Conservation (phyloP, 176 grass and related monocot species). For the Zizania latifolia region DNA sequence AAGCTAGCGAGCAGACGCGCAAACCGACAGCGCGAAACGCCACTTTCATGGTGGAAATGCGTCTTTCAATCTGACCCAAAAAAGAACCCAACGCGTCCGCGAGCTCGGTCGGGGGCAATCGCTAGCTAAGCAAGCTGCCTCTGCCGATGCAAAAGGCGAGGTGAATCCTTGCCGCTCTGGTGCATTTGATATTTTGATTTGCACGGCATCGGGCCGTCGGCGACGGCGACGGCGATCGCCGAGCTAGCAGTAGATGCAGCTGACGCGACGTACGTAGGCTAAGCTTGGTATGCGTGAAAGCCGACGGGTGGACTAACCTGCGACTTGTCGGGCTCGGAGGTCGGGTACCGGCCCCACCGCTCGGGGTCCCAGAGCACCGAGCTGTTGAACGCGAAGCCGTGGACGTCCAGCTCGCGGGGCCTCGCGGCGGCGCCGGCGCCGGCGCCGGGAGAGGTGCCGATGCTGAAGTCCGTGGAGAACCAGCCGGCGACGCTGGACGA, state of each 20-base stretch:
- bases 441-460: constrained; percentile 10
- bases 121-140: not conserved
- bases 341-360: constrained; percentile 82
- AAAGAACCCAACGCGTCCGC: not conserved
- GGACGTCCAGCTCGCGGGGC: constrained; percentile 31
- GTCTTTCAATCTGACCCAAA: constrained; percentile 8
- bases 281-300: not conserved
- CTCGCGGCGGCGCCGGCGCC: not conserved
- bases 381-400: constrained; percentile 88
- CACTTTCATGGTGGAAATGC: constrained; percentile 34
- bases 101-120: no score
- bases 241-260: no score
- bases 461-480: constrained; percentile 53
- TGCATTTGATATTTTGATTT: no score
- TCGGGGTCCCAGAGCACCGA: constrained; percentile 91
- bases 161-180: constrained; percentile 2
- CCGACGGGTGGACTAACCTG: constrained; percentile 43
- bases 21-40: constrained; percentile 15
- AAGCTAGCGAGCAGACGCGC: not conserved
- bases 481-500: constrained; percentile 69
- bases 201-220: no score
- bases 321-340: constrained; percentile 81
- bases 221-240: not conserved
- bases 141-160: constrained; percentile 16
- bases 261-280: no score